These are phyloP conservation scores for Daldinia childiae DNA, from an alignment of 495 filamentous ascomycete genomes.

Conservation along the genomic window DNA sequence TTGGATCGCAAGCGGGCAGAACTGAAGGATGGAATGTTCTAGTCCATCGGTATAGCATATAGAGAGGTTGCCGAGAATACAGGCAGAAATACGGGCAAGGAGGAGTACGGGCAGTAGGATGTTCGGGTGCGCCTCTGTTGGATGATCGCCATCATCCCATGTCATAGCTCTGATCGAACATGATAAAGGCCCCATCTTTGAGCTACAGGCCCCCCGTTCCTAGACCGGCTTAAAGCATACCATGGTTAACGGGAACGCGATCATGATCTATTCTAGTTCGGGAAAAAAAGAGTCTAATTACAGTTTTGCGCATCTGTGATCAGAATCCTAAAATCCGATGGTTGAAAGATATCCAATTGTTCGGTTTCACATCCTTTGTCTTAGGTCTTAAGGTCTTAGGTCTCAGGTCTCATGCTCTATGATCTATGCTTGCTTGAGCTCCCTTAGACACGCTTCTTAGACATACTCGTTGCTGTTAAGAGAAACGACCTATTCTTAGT, in stretches of 20 bases:
- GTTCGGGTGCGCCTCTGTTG: slow-evolving; percentile 25
- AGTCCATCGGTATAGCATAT: neutral
- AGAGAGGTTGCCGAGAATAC: slow-evolving; percentile 7
- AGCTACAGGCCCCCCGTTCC: slow-evolving; percentile 20
- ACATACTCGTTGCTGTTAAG: slow-evolving; percentile 13
- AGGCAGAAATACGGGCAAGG: neutral
- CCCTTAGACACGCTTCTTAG: neutral
- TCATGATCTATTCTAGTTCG: neutral
- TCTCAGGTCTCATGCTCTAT: slow-evolving; percentile 3
- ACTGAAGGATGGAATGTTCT: slow-evolving; percentile 16
- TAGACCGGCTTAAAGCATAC: slow-evolving; percentile 26
- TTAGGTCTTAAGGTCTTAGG: slow-evolving; percentile 1
- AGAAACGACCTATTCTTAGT: neutral
- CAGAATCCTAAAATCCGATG: slow-evolving; percentile 24
- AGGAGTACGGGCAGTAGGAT: neutral
- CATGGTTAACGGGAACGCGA: slow-evolving; percentile 1
- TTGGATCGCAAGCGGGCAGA: slow-evolving; percentile 23
- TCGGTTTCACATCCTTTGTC: slow-evolving; percentile 15
- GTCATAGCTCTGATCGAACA: slow-evolving; percentile 42
- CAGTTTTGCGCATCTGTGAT: slow-evolving; percentile 13
- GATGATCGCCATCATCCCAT: slow-evolving; percentile 31
- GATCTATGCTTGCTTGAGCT: neutral
- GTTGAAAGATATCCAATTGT: slow-evolving; percentile 13
- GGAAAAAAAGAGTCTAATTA: slow-evolving; percentile 9
- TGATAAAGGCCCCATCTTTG: slow-evolving; percentile 21